Base-by-base conservation (phyloP, 192 early-diverging fungal species). In the Coemansia sp. region DNA sequence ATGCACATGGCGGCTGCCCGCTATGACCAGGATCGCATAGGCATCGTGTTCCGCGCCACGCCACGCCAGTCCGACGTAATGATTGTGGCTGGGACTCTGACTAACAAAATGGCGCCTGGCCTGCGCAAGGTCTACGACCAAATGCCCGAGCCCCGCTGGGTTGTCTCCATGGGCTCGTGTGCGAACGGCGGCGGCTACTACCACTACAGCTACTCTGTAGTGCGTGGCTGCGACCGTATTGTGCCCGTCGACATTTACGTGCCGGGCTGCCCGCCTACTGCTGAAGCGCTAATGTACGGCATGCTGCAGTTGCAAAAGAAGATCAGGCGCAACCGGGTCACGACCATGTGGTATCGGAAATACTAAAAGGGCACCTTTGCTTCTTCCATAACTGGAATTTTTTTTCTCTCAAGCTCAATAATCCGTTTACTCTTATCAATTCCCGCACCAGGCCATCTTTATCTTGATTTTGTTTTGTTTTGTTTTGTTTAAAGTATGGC, bases 111-210 rank as follows among this genome's bases (percentile, higher is more conserved):
- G 96, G 96, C 96, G 4, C 93, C 95, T 38, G 92, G 89, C 13
- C 72, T 88, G 70, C 82, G 90, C 60, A 90, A 89, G 75, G 88
- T 91, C 65, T 90, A 89, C 56, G 83, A 79, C 39, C 82, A 83
- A 86, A 96, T 98, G 93, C 95, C 96, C 33, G 94, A 96, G 77
- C 96, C 96, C 55, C 90, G 95, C 58, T 98, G 96, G 96, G 96
- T 98, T 18, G 94, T 98, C 60, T 96, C 94, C n/a, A 98, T 98
- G 96, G 96, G 96, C 39, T 92, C 89, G 59, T 98, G 91, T 63
- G 94, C 96, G 35, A 96, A 96, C 77, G 94, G 94, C 68, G 96
- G 96, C 64, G 96, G 96, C 57, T 98, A 98, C 86, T 98, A 98
- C 83, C 96, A 98, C 84, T 98, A 98, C 86, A 93, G 91, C 47